These are phyloP conservation scores for Pseudohyphozyma bogoriensis DNA, from an alignment of 768 basidiomycete species.

Conservation along the genomic window DNA sequence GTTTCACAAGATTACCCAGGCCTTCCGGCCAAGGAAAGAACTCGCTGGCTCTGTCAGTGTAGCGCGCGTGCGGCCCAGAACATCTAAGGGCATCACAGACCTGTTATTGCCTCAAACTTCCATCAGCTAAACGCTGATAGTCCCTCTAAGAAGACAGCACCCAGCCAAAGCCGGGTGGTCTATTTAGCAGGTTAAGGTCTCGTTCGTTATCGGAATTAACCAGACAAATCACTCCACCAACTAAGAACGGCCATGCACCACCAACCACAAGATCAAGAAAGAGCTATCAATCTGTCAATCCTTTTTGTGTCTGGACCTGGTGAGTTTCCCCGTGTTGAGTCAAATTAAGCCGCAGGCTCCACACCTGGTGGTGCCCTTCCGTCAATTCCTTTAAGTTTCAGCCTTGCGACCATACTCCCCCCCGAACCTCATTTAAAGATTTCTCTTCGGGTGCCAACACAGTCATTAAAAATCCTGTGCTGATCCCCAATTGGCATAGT, in stretches of 20 bases:
- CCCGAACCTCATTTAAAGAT: constrained; percentile 67
- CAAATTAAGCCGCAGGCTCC: constrained; percentile 78
- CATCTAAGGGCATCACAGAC: too few relatives aligned
- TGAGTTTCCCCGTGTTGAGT: constrained; percentile 73
- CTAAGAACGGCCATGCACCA: constrained; percentile 84
- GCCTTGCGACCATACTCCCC: constrained; percentile 63
- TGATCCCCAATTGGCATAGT: too few relatives aligned
- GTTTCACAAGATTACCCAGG: too few relatives aligned
- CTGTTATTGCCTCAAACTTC: too few relatives aligned
- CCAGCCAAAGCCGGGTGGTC: constrained; percentile 64
- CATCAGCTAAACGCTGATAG: too few relatives aligned
- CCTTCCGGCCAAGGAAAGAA: too few relatives aligned
- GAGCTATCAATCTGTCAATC: constrained; percentile 74
- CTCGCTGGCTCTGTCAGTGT: too few relatives aligned
- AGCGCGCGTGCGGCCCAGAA: too few relatives aligned
- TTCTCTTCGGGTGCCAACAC: too few relatives aligned
- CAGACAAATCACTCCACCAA: constrained; percentile 92
- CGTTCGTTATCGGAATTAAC: constrained; percentile 92
- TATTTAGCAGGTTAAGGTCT: constrained; percentile 91
- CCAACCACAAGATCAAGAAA: constrained; percentile 76
- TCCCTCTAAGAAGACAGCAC: too few relatives aligned
- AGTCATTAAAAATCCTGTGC: too few relatives aligned
- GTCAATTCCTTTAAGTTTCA: constrained; percentile 78
- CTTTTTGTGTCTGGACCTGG: constrained; percentile 67
- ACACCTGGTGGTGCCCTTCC: constrained; percentile 67